phyloP scores from a whole-genome alignment of 2,329 filamentous ascomycete species.

The Onygena corvina region DNA sequence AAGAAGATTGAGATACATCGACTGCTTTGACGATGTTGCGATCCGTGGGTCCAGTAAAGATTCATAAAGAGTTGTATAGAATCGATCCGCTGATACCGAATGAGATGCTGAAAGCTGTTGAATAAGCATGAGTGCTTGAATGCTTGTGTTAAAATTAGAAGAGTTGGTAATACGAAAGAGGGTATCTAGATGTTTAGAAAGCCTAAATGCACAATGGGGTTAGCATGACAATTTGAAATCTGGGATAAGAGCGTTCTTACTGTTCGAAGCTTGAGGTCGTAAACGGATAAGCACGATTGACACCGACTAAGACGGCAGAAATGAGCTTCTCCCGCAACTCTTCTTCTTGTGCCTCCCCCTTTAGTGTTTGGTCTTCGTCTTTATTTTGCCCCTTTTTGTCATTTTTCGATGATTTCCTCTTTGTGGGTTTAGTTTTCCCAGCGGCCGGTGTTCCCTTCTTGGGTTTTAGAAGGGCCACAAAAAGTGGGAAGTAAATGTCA shows the following conservation, averaged over 20 bases:
- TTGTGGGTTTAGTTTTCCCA: constrained; percentile 18
- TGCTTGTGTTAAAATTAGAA: constrained; percentile 96
- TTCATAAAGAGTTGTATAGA: constrained; percentile 92
- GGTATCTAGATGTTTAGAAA: constrained; percentile 83
- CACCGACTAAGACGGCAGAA: constrained; percentile 79
- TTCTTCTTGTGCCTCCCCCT: constrained; percentile 40
- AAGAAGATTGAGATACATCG: constrained; percentile 84
- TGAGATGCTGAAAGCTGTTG: constrained; percentile 78
- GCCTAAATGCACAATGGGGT: constrained; percentile 35
- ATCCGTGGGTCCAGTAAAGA: constrained; percentile 84
- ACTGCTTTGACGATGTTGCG: constrained; percentile 82
- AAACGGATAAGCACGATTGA: constrained; percentile 93
- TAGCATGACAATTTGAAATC: constrained; percentile 7
- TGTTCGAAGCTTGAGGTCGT: constrained; percentile 65
- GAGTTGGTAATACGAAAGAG: constrained; percentile 94
- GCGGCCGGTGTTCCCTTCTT: constrained; percentile 30
- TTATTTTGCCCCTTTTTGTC: constrained; percentile 38
- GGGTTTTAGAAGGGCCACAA: constrained; percentile 67
- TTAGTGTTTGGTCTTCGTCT: constrained; percentile 18
- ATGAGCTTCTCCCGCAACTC: constrained; percentile 84
- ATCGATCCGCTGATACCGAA: constrained; percentile 72
- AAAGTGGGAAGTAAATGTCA: constrained; percentile 84
- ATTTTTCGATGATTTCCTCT: constrained; percentile 12
- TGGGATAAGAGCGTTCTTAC: constrained; percentile 37
- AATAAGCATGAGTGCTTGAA: constrained; percentile 88